Evolutionary conservation across 202 grass and related monocot genomes (phyloP).

Genomic region (Panicum hallii): DNA sequence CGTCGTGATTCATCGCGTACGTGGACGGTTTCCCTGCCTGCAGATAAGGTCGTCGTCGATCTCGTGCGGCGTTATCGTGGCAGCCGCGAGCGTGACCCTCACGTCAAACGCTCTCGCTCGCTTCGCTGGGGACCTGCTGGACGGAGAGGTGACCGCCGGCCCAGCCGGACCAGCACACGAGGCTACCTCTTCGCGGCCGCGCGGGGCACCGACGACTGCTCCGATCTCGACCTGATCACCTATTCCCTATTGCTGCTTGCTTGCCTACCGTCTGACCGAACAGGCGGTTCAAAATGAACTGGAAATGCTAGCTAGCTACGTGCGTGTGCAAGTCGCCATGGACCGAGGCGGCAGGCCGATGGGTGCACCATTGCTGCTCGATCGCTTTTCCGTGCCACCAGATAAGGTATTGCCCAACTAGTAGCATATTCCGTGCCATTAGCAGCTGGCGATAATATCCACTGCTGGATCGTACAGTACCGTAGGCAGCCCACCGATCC

Average conservation of each 20-base stretch:
- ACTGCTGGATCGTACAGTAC: too few relatives aligned
- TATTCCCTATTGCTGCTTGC: too few relatives aligned
- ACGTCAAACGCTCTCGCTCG: constrained; percentile 4
- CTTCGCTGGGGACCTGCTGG: not conserved
- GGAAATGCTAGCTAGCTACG: not conserved
- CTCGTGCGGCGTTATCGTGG: not conserved
- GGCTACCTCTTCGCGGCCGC: constrained; percentile 30
- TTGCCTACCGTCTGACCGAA: not conserved
- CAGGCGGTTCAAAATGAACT: not conserved
- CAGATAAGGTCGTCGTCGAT: constrained; percentile 31
- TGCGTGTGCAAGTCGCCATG: too few relatives aligned
- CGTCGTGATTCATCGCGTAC: not conserved
- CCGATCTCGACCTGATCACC: not conserved
- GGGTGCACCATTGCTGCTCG: not conserved
- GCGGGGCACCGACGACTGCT: constrained; percentile 4
- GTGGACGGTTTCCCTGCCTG: constrained; percentile 17
- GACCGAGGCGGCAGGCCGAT: too few relatives aligned
- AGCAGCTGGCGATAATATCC: too few relatives aligned
- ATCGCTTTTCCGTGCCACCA: not conserved
- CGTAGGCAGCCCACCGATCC: too few relatives aligned
- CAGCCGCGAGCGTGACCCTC: not conserved
- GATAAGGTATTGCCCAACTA: not conserved
- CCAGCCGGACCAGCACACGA: not conserved
- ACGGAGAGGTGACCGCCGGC: not conserved
- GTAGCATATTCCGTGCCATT: not conserved